Evolutionary conservation across 2,329 filamentous ascomycete species (phyloP), one percentile per base, ranked within the genome.

Genomic region (Xylariaceae sp.): DNA sequence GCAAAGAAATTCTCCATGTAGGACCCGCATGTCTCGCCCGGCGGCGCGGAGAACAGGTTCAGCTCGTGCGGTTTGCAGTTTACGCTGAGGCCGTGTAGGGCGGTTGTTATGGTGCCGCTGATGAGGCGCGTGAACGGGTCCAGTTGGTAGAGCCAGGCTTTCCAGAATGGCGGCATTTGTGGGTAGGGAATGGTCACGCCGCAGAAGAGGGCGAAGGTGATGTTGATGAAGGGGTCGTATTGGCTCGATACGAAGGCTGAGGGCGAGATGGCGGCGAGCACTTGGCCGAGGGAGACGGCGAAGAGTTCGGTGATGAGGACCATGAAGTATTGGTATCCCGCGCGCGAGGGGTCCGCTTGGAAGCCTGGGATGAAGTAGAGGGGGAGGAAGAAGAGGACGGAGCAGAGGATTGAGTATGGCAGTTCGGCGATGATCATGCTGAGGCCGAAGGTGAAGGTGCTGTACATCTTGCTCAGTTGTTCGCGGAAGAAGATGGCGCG

Each of bases 271-370:
- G 92, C 86, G 0, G 89, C 87, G 3, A 96, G 80, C 58, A 83
- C 84, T 71, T 93, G 92, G 2, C 82, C 91, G 1, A 96, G 77
- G 0, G 89, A 91, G 45, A 95, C 88, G 7, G 88, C 86, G 76
- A 96, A 96, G 53, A 95, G 73, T 72, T 96, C 91, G 0, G 89
- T 93, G 67, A 93, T 81, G 56, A 96, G 80, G 3, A 95, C 76
- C 76, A 95, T 90, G 71, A 96, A 78, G 80, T 95, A 95, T 71
- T 93, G 89, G 74, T 92, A 94, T 0, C 91, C 92, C 0, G 91
- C 89, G 3, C 89, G 83, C 1, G 78, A 81, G 0, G 84, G 74
- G 0, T 80, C 80, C 2, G 73, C 69, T 66, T 87, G 83, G 71
- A 96, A 84, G 0, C 89, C 89, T 0, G 90, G 89, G 71, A 94